These are phyloP conservation scores for Pythium inflatum DNA, from an alignment of 352 stramenopile genomes.

Conservation along the genomic window DNA sequence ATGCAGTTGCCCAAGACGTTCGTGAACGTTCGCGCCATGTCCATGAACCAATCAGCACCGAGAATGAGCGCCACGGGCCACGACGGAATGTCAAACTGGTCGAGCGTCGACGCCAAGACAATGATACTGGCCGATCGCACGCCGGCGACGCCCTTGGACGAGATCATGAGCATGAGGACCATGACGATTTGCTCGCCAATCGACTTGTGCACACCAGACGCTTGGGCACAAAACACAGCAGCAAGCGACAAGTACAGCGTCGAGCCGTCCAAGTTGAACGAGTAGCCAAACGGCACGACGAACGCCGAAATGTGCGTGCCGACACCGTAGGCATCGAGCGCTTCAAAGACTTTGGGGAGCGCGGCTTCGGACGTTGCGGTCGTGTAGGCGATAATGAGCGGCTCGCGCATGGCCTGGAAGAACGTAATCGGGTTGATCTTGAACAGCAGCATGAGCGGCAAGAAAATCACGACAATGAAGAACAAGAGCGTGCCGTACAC, in stretches of 20 bases:
- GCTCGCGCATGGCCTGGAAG: constrained; percentile 52
- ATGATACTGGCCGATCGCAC: constrained; percentile 14
- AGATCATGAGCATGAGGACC: constrained; percentile 34
- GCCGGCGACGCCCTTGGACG: constrained; percentile 16
- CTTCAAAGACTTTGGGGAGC: constrained; percentile 66
- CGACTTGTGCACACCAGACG: constrained; percentile 46
- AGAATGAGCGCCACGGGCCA: constrained; percentile 65
- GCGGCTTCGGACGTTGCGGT: constrained; percentile 58
- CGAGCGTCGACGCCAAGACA: constrained; percentile 15
- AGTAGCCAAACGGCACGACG: constrained; percentile 67
- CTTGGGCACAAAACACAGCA: constrained; percentile 61
- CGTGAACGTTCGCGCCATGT: constrained; percentile 58
- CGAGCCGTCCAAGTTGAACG: constrained; percentile 66
- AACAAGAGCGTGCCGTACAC: constrained; percentile 54
- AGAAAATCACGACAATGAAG: constrained; percentile 59
- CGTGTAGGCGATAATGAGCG: constrained; percentile 63
- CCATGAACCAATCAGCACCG: constrained; percentile 63
- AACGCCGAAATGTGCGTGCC: constrained; percentile 54
- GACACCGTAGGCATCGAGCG: constrained; percentile 56
- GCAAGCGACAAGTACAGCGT: constrained; percentile 57
- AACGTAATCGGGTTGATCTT: constrained; percentile 55
- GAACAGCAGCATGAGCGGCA: constrained; percentile 44
- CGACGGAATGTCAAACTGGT: constrained; percentile 52
- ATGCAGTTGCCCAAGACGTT: constrained; percentile 66
- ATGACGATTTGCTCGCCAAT: constrained; percentile 66